Percentiles rank a stretch among this genome's conserved stretches.
Evolutionary conservation across 306 rosid species (phyloP).

Genomic region (Crataegus laevigata): DNA sequence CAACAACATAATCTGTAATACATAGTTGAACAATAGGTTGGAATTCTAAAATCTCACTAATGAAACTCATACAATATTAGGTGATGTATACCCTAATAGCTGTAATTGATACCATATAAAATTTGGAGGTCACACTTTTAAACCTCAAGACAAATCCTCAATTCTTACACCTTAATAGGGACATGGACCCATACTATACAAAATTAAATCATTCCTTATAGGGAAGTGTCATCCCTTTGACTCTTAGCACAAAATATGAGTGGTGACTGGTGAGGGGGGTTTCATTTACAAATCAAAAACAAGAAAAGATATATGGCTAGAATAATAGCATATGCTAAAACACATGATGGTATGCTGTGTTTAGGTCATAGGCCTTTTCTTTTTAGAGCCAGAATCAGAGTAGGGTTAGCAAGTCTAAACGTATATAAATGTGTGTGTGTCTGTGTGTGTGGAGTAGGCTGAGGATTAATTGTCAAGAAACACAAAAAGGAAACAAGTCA

Average conservation of each 20-base stretch:
- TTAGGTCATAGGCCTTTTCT: not conserved
- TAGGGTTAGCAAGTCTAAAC: not conserved
- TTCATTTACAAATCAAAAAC: not conserved
- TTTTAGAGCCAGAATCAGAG: not conserved
- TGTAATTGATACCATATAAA: not conserved
- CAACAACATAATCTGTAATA: not conserved
- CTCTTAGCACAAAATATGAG: not conserved
- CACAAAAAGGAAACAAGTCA: slow-evolving; percentile 2
- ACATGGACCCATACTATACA: not conserved
- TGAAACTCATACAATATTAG: not conserved
- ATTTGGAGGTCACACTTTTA: not conserved
- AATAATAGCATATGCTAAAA: not conserved
- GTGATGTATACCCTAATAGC: not conserved
- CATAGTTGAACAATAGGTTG: not conserved
- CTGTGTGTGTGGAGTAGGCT: not conserved
- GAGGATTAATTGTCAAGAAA: not conserved
- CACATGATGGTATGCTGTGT: not conserved
- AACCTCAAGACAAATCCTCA: not conserved
- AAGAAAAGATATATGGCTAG: not conserved
- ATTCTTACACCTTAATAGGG: not conserved
- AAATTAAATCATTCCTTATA: not conserved
- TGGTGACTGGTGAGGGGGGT: not conserved
- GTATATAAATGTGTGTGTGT: not conserved
- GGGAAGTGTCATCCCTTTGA: not conserved
- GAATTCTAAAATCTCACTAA: not conserved